Conservation (phyloP, 768 basidiomycete species). For the Amanita pseudoporphyria region DNA sequence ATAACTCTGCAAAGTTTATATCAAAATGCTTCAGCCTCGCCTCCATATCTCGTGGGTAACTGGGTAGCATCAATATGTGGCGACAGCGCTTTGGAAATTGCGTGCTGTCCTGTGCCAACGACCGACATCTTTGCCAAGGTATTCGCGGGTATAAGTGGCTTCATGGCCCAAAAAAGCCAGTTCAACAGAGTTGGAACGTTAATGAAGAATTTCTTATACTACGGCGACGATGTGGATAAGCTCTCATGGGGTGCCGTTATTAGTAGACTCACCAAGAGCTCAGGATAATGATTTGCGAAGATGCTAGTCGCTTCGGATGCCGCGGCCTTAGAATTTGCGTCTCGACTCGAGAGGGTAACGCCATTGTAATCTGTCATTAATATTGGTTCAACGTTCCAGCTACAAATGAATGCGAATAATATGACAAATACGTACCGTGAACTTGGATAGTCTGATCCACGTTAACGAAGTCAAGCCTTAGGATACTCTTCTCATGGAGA, state of each 20-base stretch:
- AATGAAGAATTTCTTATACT: slow-evolving; percentile 74
- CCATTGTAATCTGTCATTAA: slow-evolving; percentile 59
- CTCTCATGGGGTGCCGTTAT: too few relatives aligned
- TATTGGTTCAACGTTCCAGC: not conserved
- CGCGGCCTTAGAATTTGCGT: slow-evolving; percentile 68
- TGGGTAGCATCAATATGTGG: slow-evolving; percentile 44
- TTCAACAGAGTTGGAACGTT: slow-evolving; percentile 69
- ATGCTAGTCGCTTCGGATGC: slow-evolving; percentile 67
- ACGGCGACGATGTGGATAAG: not conserved
- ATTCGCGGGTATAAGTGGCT: slow-evolving; percentile 56
- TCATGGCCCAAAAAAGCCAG: slow-evolving; percentile 84
- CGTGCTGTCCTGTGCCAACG: slow-evolving; percentile 52
- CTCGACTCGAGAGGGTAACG: slow-evolving; percentile 53
- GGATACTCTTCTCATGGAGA: slow-evolving; percentile 62
- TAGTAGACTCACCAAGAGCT: slow-evolving; percentile 47
- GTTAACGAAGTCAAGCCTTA: slow-evolving; percentile 59
- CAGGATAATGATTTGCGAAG: slow-evolving; percentile 72
- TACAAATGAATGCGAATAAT: not conserved
- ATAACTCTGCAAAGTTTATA: too few relatives aligned
- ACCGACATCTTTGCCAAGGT: slow-evolving; percentile 80
- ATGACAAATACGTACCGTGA: slow-evolving; percentile 35
- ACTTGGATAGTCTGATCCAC: slow-evolving; percentile 67
- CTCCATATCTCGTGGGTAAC: slow-evolving; percentile 67
- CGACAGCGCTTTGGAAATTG: slow-evolving; percentile 51
- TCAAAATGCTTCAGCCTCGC: slow-evolving; percentile 47